Conservation (phyloP, 257 asterid species). For the Petrea volubilis region DNA sequence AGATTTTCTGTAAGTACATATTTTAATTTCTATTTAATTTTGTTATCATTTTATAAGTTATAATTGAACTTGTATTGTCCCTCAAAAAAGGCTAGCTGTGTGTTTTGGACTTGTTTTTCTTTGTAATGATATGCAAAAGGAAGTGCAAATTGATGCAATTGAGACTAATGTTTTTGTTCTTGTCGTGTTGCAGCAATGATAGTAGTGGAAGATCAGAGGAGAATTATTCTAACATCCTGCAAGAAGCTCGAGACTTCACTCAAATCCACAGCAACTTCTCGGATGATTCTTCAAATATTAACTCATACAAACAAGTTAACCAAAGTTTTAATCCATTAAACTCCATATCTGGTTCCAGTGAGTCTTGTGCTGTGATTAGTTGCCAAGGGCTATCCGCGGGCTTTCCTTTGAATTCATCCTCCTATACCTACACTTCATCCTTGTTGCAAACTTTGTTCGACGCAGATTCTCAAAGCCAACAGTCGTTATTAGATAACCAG, state of each 20-base stretch:
- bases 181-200: conserved; percentile 58
- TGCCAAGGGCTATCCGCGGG: conserved; percentile 15
- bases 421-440: conserved; percentile 36
- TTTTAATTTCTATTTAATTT: not conserved
- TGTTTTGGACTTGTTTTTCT: conserved; percentile 21
- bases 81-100: conserved; percentile 18
- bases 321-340: conserved; percentile 11
- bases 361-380: conserved; percentile 2
- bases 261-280: conserved; percentile 27
- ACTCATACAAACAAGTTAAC: conserved; percentile 13
- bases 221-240: conserved; percentile 42
- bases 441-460: conserved; percentile 48
- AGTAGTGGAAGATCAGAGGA: conserved; percentile 45
- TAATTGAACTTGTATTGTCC: not conserved
- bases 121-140: conserved; percentile 36
- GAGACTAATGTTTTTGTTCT: conserved; percentile 32
- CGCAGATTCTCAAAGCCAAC: conserved; percentile 37
- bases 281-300: conserved; percentile 30
- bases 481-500: conserved; percentile 22
- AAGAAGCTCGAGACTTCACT: conserved; percentile 26
- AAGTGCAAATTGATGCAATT: conserved; percentile 37
- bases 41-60: not conserved
- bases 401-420: conserved; percentile 27
- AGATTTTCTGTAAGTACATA: conserved; percentile 54
- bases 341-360: conserved; percentile 16